Conservation (phyloP, 345 rosid genomes). For the Cardamine resedifolia region DNA sequence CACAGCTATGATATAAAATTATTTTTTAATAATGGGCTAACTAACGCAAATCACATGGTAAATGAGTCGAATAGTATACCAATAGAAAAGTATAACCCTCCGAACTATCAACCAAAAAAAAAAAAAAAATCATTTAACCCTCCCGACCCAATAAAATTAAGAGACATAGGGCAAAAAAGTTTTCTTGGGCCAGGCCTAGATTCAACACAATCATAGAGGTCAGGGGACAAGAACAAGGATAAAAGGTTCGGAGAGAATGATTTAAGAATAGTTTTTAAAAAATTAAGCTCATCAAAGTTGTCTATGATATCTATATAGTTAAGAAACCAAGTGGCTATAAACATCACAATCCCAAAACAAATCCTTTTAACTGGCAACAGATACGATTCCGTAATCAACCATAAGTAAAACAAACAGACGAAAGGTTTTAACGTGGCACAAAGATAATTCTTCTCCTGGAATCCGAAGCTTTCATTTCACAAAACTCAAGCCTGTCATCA, state of each 20-base stretch:
- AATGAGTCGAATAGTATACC: no score
- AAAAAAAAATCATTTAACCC: no score
- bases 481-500: constrained; percentile 27
- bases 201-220: background rate
- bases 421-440: constrained; percentile 13
- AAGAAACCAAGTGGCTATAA: background rate
- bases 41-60: no score
- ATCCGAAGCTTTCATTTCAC: constrained; percentile 13
- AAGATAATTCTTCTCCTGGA: constrained; percentile 12
- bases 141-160: background rate
- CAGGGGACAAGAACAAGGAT: no score
- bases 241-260: background rate
- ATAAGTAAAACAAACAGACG: constrained; percentile 2
- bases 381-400: constrained; percentile 24
- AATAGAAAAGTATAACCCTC: no score
- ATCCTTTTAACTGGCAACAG: constrained; percentile 8
- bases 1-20: no score
- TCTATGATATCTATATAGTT: background rate
- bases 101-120: no score
- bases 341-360: constrained; percentile 15
- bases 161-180: no score
- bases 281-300: background rate
- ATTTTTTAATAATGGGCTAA: no score
- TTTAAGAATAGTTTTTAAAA: background rate
- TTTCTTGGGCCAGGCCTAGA: no score